Percentiles rank a stretch among this genome's conserved stretches.
Conservation (phyloP, 768 basidiomycete genomes). For the Lentinula aciculospora region DNA sequence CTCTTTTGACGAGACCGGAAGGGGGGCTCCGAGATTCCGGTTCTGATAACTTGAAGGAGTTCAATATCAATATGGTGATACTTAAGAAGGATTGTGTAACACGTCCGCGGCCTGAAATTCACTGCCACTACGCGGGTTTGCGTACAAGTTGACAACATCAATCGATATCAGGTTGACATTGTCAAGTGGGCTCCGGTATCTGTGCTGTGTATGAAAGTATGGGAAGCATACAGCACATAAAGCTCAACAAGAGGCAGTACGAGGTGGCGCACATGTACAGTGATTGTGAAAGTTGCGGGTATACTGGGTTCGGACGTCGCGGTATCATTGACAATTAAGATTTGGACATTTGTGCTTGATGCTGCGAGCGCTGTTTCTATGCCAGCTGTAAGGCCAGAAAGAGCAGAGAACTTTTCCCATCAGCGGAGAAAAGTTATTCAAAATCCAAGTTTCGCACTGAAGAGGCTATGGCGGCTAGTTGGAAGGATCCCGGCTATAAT, state of each 20-base stretch:
- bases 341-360: not conserved
- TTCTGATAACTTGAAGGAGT: too few relatives aligned
- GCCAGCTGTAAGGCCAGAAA: too few relatives aligned
- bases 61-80: too few relatives aligned
- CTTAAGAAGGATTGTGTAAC: too few relatives aligned
- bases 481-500: not conserved
- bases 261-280: not conserved
- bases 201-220: not conserved
- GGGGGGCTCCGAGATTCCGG: too few relatives aligned
- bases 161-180: not conserved
- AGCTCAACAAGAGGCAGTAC: not conserved
- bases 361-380: not conserved
- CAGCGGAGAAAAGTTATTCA: not conserved
- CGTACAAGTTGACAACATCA: too few relatives aligned
- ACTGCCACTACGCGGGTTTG: too few relatives aligned
- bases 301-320: too few relatives aligned
- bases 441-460: not conserved
- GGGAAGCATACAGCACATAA: not conserved
- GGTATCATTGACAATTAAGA: not conserved
- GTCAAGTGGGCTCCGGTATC: not conserved
- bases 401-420: not conserved
- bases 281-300: not conserved
- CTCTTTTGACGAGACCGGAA: too few relatives aligned
- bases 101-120: too few relatives aligned
- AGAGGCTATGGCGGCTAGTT: not conserved